Evolutionary conservation across 768 basidiomycete species (phyloP).

Genomic region (Leccinellum luteum): DNA sequence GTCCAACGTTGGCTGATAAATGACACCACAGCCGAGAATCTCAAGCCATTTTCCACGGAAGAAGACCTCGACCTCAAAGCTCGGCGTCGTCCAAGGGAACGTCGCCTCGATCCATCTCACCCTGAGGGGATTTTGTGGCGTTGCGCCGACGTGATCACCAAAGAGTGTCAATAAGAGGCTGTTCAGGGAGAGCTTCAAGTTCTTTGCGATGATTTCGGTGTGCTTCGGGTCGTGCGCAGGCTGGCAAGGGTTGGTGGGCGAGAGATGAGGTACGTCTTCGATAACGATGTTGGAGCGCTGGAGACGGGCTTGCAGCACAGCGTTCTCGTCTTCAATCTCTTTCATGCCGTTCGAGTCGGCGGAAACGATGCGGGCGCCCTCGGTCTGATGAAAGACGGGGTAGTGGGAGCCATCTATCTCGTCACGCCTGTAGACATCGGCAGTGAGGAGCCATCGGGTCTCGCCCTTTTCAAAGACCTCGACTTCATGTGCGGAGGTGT

Average conservation of each 20-base stretch:
- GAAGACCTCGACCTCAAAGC: conserved; percentile 97
- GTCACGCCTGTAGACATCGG: conserved; percentile 97
- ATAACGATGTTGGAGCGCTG: conserved; percentile 76
- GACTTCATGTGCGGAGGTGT: conserved; percentile 98
- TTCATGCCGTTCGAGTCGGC: conserved; percentile 54
- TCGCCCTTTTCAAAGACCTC: conserved; percentile 78
- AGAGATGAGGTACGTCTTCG: conserved; percentile 77
- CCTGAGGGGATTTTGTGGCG: conserved; percentile 65
- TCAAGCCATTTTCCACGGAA: conserved; percentile 97
- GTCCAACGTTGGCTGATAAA: conserved; percentile 84
- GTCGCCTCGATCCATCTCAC: conserved; percentile 98
- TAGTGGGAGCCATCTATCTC: conserved; percentile 97
- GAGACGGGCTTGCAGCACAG: conserved; percentile 54
- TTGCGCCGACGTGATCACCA: conserved; percentile 52
- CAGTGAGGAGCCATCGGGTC: conserved; percentile 85
- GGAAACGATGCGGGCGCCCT: conserved; percentile 83
- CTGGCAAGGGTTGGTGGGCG: conserved; percentile 79
- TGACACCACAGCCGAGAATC: conserved; percentile 91
- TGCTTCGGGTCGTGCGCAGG: conserved; percentile 68
- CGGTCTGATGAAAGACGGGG: conserved; percentile 98
- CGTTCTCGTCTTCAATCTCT: conserved; percentile 72
- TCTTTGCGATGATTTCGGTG: conserved; percentile 71
- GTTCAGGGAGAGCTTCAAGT: conserved; percentile 89
- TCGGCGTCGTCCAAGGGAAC: conserved; percentile 97
- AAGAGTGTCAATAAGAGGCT: conserved; percentile 81